A percentile compares a stretch with the other conserved stretches of the same genome.
Evolutionary conservation across 2,329 filamentous ascomycete genomes (phyloP).

Genomic region (Neonectria magnoliae): DNA sequence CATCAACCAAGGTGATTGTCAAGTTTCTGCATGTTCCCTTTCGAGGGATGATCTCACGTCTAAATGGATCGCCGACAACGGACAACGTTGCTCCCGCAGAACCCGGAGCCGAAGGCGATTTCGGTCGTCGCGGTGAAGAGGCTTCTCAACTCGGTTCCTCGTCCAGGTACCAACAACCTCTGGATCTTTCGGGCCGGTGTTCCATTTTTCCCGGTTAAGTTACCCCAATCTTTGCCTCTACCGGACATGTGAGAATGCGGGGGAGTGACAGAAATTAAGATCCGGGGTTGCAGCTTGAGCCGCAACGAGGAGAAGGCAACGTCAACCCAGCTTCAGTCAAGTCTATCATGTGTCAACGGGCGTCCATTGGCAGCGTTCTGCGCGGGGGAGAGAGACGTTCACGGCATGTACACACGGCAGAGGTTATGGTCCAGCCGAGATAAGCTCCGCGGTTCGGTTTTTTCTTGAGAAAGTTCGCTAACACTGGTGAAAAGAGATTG

Average conservation of each 20-base stretch:
- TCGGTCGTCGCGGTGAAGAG: slow-evolving; percentile 7
- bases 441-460: slow-evolving; percentile 2
- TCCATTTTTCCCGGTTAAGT: background rate
- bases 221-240: slow-evolving; percentile 4
- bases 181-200: slow-evolving; percentile 16
- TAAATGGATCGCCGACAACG: background rate
- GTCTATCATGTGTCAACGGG: slow-evolving; percentile 1
- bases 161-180: background rate
- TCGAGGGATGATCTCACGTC: background rate
- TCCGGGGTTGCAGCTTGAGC: slow-evolving; percentile 16
- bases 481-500: background rate
- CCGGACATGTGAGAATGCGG: slow-evolving; percentile 20
- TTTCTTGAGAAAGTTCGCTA: slow-evolving; percentile 1
- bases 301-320: slow-evolving; percentile 10
- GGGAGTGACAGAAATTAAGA: slow-evolving; percentile 6
- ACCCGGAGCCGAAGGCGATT: slow-evolving; percentile 5
- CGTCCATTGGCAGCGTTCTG: background rate
- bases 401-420: slow-evolving; percentile 6
- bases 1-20: background rate
- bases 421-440: background rate
- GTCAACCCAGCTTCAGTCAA: background rate
- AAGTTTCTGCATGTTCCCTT: background rate
- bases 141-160: background rate
- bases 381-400: background rate
- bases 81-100: background rate